Percentiles rank a stretch among this genome's conserved stretches.
Conservation (phyloP, 371 early-diverging fungal genomes). For the Lichtheimia ornata region DNA sequence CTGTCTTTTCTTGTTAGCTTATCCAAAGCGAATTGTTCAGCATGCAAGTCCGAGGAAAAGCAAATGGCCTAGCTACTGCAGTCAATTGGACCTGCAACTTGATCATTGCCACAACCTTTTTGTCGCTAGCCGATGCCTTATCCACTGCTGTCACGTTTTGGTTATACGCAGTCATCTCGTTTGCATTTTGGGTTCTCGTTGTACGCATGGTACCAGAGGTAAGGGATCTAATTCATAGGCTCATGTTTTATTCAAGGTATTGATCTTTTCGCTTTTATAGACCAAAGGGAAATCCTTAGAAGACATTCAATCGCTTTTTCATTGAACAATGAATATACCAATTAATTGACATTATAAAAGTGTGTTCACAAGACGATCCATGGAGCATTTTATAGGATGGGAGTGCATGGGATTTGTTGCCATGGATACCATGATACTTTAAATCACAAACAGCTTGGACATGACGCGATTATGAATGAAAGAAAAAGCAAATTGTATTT, state of each 20-base stretch:
- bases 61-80: slow-evolving; percentile 64
- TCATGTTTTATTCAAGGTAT: not conserved
- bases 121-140: slow-evolving; percentile 58
- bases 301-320: not conserved
- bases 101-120: slow-evolving; percentile 59
- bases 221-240: slow-evolving; percentile 3
- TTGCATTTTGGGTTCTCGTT: slow-evolving; percentile 55
- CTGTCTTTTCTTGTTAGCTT: slow-evolving; percentile 35
- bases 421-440: too few relatives aligned
- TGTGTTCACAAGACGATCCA: too few relatives aligned
- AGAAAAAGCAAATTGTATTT: too few relatives aligned
- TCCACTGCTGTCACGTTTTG: slow-evolving; percentile 64
- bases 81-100: slow-evolving; percentile 68
- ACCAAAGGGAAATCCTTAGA: not conserved
- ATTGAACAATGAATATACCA: not conserved
- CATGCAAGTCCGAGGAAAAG: slow-evolving; percentile 60
- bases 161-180: slow-evolving; percentile 58
- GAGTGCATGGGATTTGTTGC: too few relatives aligned
- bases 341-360: too few relatives aligned
- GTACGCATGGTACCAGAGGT: slow-evolving; percentile 57
- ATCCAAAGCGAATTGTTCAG: slow-evolving; percentile 67
- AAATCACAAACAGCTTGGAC: too few relatives aligned
- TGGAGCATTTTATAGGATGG: too few relatives aligned
- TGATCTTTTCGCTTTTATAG: not conserved
- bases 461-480: too few relatives aligned